phyloP scores from a whole-genome alignment of 1,284 basidiomycete genomes.

The Moesziomyces sp. region DNA sequence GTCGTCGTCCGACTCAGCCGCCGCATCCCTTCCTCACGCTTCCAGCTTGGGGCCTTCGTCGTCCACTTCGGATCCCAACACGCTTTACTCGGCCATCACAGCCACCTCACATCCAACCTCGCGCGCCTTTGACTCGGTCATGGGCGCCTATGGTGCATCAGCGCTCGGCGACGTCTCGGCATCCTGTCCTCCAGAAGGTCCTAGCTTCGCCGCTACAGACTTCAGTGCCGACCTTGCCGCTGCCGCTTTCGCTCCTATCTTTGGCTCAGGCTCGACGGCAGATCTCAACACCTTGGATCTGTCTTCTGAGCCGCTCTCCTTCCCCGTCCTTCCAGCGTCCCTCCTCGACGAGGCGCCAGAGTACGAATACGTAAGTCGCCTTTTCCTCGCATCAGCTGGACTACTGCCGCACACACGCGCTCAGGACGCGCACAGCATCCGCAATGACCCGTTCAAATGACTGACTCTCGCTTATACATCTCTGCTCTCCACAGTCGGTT shows the following conservation, averaged over 20 bases:
- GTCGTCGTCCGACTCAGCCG: conserved; percentile 10
- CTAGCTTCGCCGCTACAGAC: conserved; percentile 26
- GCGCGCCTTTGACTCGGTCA: conserved; percentile 21
- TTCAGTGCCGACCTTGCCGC: conserved; percentile 42
- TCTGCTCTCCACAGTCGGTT: conserved; percentile 37
- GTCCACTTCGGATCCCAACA: conserved; percentile 14
- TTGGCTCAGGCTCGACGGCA: conserved; percentile 1
- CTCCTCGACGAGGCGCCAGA: conserved; percentile 60
- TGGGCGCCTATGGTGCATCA: conserved; percentile 19
- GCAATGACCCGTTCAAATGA: too few species aligned
- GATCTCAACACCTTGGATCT: conserved; percentile 10
- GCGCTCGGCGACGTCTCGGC: conserved; percentile 16
- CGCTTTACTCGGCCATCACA: conserved; percentile 18
- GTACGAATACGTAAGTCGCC: conserved; percentile 63
- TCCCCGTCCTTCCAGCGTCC: conserved; percentile 60
- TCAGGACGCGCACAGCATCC: too few species aligned
- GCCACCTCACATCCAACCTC: conserved; percentile 9
- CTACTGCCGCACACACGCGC: too few species aligned
- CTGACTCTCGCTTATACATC: conserved; percentile 3
- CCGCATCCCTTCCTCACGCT: conserved; percentile 11
- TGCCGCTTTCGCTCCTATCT: conserved; percentile 23
- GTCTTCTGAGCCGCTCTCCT: conserved; percentile 44
- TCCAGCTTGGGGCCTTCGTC: conserved; percentile 18
- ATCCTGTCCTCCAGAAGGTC: conserved; percentile 37
- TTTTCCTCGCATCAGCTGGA: too few species aligned